Evolutionary conservation across 2,329 filamentous ascomycete genomes (phyloP).

Genomic region (Macrophomina tecta): DNA sequence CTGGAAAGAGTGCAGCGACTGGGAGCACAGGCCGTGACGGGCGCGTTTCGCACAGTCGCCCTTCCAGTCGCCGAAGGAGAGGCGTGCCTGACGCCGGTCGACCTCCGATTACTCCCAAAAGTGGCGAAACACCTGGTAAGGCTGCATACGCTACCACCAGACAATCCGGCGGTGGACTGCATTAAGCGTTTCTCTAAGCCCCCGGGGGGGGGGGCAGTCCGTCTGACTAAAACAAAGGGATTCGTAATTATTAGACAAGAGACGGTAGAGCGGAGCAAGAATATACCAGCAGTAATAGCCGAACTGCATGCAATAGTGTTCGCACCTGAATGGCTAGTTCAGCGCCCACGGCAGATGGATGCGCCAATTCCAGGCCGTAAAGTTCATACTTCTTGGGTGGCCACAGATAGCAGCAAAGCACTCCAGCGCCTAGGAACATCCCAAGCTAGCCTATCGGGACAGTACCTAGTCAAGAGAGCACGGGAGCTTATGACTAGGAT

Average conservation of each 20-base stretch:
- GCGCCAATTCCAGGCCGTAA: not conserved
- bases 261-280: not conserved
- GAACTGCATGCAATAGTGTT: not conserved
- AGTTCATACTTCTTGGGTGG: not conserved
- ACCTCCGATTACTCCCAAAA: not conserved
- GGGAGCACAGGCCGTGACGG: not conserved
- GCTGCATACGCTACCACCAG: not conserved
- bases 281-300: not conserved
- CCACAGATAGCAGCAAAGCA: not conserved
- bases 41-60: constrained; percentile 1
- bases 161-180: constrained; percentile 1
- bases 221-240: too few relatives aligned
- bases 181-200: too few relatives aligned
- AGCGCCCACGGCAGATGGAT: not conserved
- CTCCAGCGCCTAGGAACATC: not conserved
- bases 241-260: too few relatives aligned
- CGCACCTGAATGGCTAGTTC: not conserved
- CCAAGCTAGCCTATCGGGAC: not conserved
- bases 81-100: constrained; percentile 1
- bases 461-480: not conserved
- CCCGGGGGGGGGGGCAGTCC: too few relatives aligned
- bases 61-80: not conserved
- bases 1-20: constrained; percentile 1
- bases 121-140: constrained; percentile 6
- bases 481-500: constrained; percentile 1